These are phyloP conservation scores for Rubia yunnanensis DNA, from an alignment of 257 asterid species.

Conservation along the genomic window DNA sequence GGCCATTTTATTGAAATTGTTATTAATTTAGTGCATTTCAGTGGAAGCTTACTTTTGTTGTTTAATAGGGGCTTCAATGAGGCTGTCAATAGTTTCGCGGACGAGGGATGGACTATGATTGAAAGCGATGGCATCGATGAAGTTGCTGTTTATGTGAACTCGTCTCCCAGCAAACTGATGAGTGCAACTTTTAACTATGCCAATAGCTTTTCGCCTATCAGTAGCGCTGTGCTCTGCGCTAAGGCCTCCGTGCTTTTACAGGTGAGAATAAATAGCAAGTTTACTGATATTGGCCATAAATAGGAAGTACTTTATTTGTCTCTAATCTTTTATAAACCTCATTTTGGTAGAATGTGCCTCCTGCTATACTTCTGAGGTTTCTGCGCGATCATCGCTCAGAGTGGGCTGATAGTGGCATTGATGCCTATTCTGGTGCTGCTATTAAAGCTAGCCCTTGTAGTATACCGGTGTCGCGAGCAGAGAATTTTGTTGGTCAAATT, in stretches of 20 bases:
- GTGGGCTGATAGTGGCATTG: slow-evolving; percentile 94
- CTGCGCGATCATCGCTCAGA: slow-evolving; percentile 92
- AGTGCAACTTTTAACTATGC: slow-evolving; percentile 53
- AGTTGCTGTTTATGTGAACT: slow-evolving; percentile 77
- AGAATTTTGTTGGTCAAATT: slow-evolving; percentile 81
- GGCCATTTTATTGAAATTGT: neutral
- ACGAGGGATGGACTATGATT: slow-evolving; percentile 89
- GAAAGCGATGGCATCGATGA: slow-evolving; percentile 90
- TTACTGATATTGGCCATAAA: neutral
- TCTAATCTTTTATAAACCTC: neutral
- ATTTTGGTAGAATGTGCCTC: slow-evolving; percentile 70
- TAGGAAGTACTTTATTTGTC: neutral
- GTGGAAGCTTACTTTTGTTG: neutral
- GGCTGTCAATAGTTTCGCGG: slow-evolving; percentile 92
- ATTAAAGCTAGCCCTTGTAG: slow-evolving; percentile 74
- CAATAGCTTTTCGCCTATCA: slow-evolving; percentile 66
- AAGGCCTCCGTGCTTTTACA: slow-evolving; percentile 95
- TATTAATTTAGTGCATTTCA: slow-evolving; percentile 6
- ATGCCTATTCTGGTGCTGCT: slow-evolving; percentile 90
- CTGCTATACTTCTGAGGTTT: slow-evolving; percentile 79
- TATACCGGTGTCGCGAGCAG: slow-evolving; percentile 63
- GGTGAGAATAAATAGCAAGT: slow-evolving; percentile 23
- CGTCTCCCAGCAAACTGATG: slow-evolving; percentile 74
- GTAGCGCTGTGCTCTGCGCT: slow-evolving; percentile 75
- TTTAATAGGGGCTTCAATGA: slow-evolving; percentile 81